These are phyloP conservation scores for Musa schizocarpa DNA, from an alignment of 176 grass and related monocot species.

Conservation along the genomic window DNA sequence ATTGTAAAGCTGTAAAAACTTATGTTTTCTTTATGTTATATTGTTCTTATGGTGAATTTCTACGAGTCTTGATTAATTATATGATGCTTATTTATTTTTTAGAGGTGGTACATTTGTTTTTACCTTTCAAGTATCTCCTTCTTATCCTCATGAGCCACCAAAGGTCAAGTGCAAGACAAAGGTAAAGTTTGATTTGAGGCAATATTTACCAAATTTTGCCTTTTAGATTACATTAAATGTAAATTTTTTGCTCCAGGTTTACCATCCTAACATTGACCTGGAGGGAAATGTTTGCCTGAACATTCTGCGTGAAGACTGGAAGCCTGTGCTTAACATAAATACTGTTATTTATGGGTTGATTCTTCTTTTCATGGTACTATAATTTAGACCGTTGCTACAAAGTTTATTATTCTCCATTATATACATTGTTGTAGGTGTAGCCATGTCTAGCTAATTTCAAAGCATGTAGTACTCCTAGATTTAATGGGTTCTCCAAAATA, in stretches of 20 bases:
- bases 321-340: constrained; percentile 86
- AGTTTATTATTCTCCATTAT: neutral
- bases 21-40: neutral
- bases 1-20: too few relatives aligned
- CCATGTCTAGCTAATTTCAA: constrained; percentile 2
- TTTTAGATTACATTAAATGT: neutral
- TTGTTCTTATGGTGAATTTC: neutral
- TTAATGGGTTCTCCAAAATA: neutral
- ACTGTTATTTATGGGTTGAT: constrained; percentile 72
- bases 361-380: constrained; percentile 73
- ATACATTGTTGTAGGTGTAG: neutral
- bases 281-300: constrained; percentile 91
- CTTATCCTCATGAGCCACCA: constrained; percentile 86
- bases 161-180: constrained; percentile 96
- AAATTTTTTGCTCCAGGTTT: constrained; percentile 37
- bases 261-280: constrained; percentile 89
- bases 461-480: too few relatives aligned
- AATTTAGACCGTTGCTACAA: neutral
- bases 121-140: constrained; percentile 73
- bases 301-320: constrained; percentile 88
- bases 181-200: constrained; percentile 28
- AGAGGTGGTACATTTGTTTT: constrained; percentile 66
- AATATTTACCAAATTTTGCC: constrained; percentile 9
- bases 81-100: constrained; percentile 2
- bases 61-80: neutral